Conservation (phyloP, 2,329 filamentous ascomycete species). For the Pseudogymnoascus sp. region DNA sequence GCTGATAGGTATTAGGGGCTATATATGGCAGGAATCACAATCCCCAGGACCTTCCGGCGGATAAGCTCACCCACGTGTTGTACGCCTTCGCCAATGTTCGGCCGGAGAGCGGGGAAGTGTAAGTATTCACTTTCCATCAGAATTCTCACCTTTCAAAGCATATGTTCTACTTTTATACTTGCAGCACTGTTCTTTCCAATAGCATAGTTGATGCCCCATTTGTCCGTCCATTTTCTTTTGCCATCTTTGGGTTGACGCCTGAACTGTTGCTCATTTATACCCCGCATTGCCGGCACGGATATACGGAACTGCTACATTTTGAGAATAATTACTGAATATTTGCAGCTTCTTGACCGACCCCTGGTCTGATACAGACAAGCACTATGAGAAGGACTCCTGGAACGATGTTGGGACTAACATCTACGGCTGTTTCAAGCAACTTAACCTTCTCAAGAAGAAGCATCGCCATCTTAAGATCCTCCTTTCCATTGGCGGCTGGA, state of each 20-base stretch:
- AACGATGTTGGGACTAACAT: constrained; percentile 70
- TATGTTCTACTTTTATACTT: background rate
- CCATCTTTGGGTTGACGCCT: background rate
- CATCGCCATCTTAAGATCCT: constrained; percentile 81
- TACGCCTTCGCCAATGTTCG: constrained; percentile 87
- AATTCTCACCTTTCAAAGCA: background rate
- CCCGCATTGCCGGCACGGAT: background rate
- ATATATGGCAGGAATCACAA: constrained; percentile 80
- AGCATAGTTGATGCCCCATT: background rate
- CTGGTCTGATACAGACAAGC: constrained; percentile 66
- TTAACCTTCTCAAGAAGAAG: constrained; percentile 72
- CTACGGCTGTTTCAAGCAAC: constrained; percentile 83
- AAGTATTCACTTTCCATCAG: constrained; percentile 17
- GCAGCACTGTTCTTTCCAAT: background rate
- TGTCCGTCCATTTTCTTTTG: background rate
- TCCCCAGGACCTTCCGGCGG: constrained; percentile 74
- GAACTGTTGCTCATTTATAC: background rate
- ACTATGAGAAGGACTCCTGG: constrained; percentile 61
- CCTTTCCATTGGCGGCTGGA: constrained; percentile 87
- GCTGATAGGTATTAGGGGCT: constrained; percentile 42
- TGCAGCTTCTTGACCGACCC: constrained; percentile 46
- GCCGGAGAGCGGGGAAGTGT: constrained; percentile 73
- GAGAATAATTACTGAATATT: constrained; percentile 7
- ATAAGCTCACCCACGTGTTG: constrained; percentile 80
- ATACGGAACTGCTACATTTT: background rate